These are phyloP conservation scores for Sporothrix luriei DNA, from an alignment of 2,329 filamentous ascomycete species.

Conservation along the genomic window DNA sequence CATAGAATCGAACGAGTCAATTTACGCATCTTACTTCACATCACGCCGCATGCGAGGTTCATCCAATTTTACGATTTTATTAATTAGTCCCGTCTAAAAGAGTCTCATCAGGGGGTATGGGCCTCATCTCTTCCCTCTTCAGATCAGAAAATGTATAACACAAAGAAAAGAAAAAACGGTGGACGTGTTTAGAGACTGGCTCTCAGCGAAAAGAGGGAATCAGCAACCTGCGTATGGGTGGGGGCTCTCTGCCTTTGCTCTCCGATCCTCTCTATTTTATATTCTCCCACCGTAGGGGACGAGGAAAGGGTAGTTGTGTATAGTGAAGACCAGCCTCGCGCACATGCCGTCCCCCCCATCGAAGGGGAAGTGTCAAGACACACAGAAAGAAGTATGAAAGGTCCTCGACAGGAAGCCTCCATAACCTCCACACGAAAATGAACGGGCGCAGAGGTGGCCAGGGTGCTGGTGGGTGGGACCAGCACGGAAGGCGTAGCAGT, in stretches of 20 bases:
- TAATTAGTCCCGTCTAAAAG: constrained; percentile 46
- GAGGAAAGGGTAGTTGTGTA: constrained; percentile 41
- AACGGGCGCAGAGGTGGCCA: constrained; percentile 6
- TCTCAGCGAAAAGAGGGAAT: constrained; percentile 5
- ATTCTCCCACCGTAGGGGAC: constrained; percentile 23
- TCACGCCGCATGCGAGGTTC: not conserved
- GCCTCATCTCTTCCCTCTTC: constrained; percentile 37
- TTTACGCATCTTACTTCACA: not conserved
- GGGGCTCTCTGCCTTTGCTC: constrained; percentile 24
- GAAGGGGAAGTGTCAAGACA: constrained; percentile 30
- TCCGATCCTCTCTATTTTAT: constrained; percentile 36
- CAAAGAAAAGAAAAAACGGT: constrained; percentile 39
- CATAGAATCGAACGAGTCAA: not conserved
- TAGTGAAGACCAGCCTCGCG: constrained; percentile 22
- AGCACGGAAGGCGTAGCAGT: constrained; percentile 17
- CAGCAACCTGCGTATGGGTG: constrained; percentile 24
- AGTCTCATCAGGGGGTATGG: constrained; percentile 37
- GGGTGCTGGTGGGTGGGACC: not conserved
- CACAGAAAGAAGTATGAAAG: constrained; percentile 37
- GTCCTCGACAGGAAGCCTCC: constrained; percentile 29
- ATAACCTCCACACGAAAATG: constrained; percentile 34
- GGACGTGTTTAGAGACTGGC: constrained; percentile 18
- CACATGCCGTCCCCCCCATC: constrained; percentile 36
- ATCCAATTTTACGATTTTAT: constrained; percentile 48
- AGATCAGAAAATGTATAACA: constrained; percentile 43